phyloP scores from a whole-genome alignment of 1,139 yeast species.

The Nakaseomyces uthaithaninus region DNA sequence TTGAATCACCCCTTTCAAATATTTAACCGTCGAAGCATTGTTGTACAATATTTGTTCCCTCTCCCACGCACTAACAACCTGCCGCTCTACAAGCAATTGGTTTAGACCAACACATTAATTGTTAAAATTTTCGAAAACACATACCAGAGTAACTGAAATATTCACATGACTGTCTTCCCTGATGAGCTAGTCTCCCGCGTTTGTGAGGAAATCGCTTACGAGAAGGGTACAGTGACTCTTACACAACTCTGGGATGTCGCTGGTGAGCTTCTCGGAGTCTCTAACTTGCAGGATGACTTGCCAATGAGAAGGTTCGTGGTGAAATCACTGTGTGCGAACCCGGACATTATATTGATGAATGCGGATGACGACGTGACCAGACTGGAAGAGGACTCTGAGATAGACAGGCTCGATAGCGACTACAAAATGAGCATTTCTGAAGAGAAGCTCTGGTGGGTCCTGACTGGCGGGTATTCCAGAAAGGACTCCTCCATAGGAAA shows the following conservation, averaged over 20 bases:
- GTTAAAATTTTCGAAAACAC: no score
- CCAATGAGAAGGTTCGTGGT: constrained; percentile 2
- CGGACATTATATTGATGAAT: neutral
- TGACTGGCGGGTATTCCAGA: constrained; percentile 37
- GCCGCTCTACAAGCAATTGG: no score
- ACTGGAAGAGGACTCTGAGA: neutral
- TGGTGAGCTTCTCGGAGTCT: neutral
- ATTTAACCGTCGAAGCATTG: no score
- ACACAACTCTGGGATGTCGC: constrained; percentile 2
- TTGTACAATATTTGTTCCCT: no score
- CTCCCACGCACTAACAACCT: no score
- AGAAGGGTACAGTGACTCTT: constrained; percentile 1
- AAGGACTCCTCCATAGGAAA: constrained; percentile 38
- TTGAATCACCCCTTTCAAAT: no score
- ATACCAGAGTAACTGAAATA: no score
- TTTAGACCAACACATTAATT: no score
- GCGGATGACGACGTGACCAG: neutral
- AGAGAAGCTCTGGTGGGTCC: constrained; percentile 26
- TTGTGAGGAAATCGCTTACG: constrained; percentile 5
- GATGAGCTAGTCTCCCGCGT: constrained; percentile 1
- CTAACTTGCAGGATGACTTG: neutral
- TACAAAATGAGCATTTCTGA: constrained; percentile 2
- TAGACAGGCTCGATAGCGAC: neutral
- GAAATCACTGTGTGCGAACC: constrained; percentile 1
- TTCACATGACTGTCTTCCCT: constrained; percentile 1